Evolutionary conservation across 192 early-diverging fungal species (phyloP).

Genomic region (Coemansia sp.): DNA sequence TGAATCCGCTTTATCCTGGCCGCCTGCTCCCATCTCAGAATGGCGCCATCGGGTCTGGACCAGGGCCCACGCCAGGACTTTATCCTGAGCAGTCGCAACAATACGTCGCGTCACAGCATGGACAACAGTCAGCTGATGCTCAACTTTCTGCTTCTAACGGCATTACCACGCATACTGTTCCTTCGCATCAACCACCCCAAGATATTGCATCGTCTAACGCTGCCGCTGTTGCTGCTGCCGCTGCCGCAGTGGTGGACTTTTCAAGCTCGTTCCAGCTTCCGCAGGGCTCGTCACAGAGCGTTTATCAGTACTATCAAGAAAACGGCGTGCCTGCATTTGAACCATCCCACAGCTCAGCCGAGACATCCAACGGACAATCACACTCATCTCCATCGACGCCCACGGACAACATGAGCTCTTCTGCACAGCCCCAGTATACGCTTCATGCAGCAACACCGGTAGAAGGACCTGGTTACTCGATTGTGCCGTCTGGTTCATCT

Average conservation of each 20-base stretch:
- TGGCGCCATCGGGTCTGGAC: conserved; percentile 6
- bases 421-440: conserved; percentile 27
- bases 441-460: conserved; percentile 13
- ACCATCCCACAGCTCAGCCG: conserved; percentile 8
- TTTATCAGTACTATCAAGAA: conserved; percentile 47
- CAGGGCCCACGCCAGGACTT: conserved; percentile 9
- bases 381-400: conserved; percentile 40
- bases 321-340: conserved; percentile 19
- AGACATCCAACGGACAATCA: conserved; percentile 26
- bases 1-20: conserved; percentile 43
- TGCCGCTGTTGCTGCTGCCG: conserved; percentile 16
- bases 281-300: conserved; percentile 12
- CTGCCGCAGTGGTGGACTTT: conserved; percentile 33
- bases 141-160: neutral
- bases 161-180: conserved; percentile 19
- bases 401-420: conserved; percentile 9
- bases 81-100: conserved; percentile 19
- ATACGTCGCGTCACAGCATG: conserved; percentile 22
- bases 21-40: conserved; percentile 33
- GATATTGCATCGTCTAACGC: conserved; percentile 11
- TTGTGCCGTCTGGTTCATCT: conserved; percentile 14
- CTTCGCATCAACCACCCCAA: conserved; percentile 28
- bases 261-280: conserved; percentile 47
- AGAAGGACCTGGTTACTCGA: conserved; percentile 20
- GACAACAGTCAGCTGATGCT: conserved; percentile 10